Percentiles rank a stretch among this genome's conserved stretches.
Conservation (phyloP, 306 rosid species). For the Fagus crenata region DNA sequence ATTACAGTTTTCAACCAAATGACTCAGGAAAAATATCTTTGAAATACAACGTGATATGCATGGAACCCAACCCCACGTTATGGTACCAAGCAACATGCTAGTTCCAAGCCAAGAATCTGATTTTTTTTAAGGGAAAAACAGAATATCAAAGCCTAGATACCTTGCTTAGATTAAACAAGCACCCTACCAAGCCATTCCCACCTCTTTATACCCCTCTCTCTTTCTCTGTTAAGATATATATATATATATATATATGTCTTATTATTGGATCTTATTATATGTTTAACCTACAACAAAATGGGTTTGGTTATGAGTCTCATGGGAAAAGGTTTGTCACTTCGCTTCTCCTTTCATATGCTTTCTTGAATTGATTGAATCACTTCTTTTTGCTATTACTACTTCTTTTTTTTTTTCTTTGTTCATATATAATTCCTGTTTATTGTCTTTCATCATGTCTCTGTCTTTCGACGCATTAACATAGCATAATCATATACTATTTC, state of each 20-base stretch:
- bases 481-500: too few relatives aligned
- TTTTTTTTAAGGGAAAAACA: not conserved
- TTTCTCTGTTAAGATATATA: conserved; percentile 15
- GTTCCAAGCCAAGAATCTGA: conserved; percentile 50
- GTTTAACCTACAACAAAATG: conserved; percentile 19
- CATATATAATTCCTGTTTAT: not conserved
- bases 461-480: not conserved
- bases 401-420: not conserved
- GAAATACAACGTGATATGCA: not conserved
- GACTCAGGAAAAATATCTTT: not conserved
- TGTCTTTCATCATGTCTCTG: not conserved
- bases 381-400: not conserved
- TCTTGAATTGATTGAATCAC: not conserved
- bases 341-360: not conserved
- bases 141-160: conserved; percentile 20
- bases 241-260: conserved; percentile 9
- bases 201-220: conserved; percentile 1
- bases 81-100: conserved; percentile 14
- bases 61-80: not conserved
- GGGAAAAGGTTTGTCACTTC: conserved; percentile 43
- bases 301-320: conserved; percentile 49
- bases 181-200: conserved; percentile 8
- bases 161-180: conserved; percentile 44
- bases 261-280: not conserved
- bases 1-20: too few relatives aligned